Base-by-base conservation (phyloP, 2,329 filamentous ascomycete genomes). In the Didymella segeticola region DNA sequence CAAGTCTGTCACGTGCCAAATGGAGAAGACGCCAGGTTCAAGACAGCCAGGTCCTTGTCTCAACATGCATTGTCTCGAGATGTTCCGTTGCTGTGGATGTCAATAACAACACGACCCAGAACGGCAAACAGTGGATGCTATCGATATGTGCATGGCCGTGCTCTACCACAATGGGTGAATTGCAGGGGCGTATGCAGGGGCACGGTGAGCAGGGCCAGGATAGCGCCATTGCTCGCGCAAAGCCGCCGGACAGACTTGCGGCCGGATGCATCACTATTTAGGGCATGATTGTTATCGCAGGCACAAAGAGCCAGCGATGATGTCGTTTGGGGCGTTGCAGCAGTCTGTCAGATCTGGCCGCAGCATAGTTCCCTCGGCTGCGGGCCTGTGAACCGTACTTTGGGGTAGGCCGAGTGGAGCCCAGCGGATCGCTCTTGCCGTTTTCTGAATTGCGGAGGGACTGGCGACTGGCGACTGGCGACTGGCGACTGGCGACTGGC, bases 391-490 rank as follows among this genome's bases (percentile, higher is more conserved):
- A 45, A 48, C 51, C 51, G 45, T 45, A 46, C 46, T 36, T 54
- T 54, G 51, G 51, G 51, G 51, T 49, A 49, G 39, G 22, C 20
- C 39, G 45, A 43, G 60, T 60, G 60, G 57, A 55, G 57, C 47
- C 58, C 60, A 49, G 58, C 61, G 63, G 63, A 58, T 67, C 61
- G 56, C 43, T 57, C 52, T 61, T 67, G 59, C 61, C 62, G 59
- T 57, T 58, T 61, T 56, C 60, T 52, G 52, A 53, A 61, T 59
- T 66, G 63, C 56, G 63, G 62, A 63, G 58, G 59, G 60, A 57
- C 53, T 59, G 45, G 58, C 61, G 50, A 57, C 51, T 60, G 58
- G n/a, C n/a, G n/a, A n/a, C 45, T 53, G 60, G 48, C 62, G 61
- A 63, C 64, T 61, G 59, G 47, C 62, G 52, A 50, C 53, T 54